A percentile compares a stretch with the other conserved stretches of the same genome.
These are phyloP conservation scores for Populus tomentosa DNA, from an alignment of 441 rosid genomes.

Conservation along the genomic window DNA sequence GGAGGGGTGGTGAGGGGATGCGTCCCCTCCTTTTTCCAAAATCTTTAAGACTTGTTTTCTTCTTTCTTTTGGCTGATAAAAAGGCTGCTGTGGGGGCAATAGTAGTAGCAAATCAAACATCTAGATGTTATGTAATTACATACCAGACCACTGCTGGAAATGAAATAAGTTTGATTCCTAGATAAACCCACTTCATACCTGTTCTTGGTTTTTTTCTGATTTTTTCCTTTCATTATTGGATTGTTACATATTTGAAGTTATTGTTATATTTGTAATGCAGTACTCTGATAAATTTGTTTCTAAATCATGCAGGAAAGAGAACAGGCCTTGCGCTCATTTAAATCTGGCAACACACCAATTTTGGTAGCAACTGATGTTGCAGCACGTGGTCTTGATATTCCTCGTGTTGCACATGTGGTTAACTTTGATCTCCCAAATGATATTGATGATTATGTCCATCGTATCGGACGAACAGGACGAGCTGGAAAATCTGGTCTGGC, in stretches of 20 bases:
- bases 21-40: background rate
- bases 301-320: slow-evolving; percentile 74
- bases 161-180: too few species aligned
- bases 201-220: background rate
- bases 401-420: slow-evolving; percentile 88
- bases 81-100: background rate
- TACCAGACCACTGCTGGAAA: too few species aligned
- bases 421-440: slow-evolving; percentile 95
- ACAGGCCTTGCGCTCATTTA: slow-evolving; percentile 74
- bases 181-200: too few species aligned
- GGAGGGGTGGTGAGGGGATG: background rate
- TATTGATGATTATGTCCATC: slow-evolving; percentile 92
- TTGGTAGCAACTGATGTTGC: slow-evolving; percentile 95
- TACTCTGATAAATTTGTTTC: background rate
- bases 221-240: background rate
- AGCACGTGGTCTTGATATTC: slow-evolving; percentile 95
- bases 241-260: background rate
- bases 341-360: slow-evolving; percentile 83
- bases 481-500: slow-evolving; percentile 90
- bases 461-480: slow-evolving; percentile 91
- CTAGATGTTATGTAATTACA: too few species aligned
- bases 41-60: background rate
- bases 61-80: background rate
- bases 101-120: background rate
- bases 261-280: background rate